Evolutionary conservation across 768 basidiomycete species (phyloP), one percentile per base, ranked within the genome.

Genomic region (Auriscalpium orientale): DNA sequence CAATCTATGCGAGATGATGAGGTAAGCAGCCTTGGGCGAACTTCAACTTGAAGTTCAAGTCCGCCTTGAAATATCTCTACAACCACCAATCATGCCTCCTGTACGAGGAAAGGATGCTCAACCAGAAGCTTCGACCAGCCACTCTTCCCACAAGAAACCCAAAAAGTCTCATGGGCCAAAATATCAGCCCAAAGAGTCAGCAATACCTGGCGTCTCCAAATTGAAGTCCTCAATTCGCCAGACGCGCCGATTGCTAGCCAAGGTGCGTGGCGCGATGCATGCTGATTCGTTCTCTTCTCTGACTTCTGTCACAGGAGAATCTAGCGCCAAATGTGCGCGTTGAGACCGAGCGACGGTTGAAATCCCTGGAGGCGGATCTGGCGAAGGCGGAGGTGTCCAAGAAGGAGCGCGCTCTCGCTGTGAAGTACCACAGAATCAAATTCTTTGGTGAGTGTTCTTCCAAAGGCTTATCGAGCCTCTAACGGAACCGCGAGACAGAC

Each of bases 381-480:
- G 77, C 73, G 22, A 77, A 74, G 54, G 87, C 87, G 0, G 84
- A 89, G 69, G 64, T 68, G 21, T 76, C 78, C 37, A 77, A 77
- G 48, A 85, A 85, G 67, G 90, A 91, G 69, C 81, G 87, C 47
- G 73, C 83, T 45, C 75, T 90, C 63, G 89, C 90, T 0, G 70
- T 79, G 43, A 81, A 81, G 58, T 98, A 98, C 69, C 93, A 94
- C 63, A 91, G 84, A 74, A 74, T 94, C 64, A 95, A 92, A 69
- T 98, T 98, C 72, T 97, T 98, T 59, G 94, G 93, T 94, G 59
- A 61, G 77, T 68, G 4, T 20, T 9, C 38, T 8, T 48, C 45
- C 49, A 34, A 9, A 11, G 22, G 35, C 35, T 35, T 12, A 34
- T 1, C 3, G n/a, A 21, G 9, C 15, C 46, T 5, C 13, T 18